These are phyloP conservation scores for Malbranchea cinnamomea DNA, from an alignment of 2,329 filamentous ascomycete genomes.

Conservation along the genomic window DNA sequence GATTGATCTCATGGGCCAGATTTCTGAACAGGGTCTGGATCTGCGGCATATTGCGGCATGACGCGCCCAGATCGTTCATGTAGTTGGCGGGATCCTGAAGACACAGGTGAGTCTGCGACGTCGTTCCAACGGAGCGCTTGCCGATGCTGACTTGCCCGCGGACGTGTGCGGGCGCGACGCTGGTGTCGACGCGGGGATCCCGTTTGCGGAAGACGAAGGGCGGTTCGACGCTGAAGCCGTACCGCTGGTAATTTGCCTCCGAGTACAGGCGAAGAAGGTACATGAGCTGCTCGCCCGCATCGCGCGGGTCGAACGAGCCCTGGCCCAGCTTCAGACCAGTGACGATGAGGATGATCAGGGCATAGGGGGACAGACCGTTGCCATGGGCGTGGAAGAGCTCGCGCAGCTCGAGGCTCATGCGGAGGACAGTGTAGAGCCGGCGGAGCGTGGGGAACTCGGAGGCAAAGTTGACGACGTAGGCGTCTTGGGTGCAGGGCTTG, in stretches of 20 bases:
- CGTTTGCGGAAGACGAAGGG: constrained; percentile 29
- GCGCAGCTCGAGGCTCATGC: constrained; percentile 36
- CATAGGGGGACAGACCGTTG: constrained; percentile 39
- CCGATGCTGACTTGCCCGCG: constrained; percentile 27
- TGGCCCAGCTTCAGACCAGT: constrained; percentile 35
- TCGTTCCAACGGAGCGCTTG: constrained; percentile 19
- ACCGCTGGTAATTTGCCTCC: constrained; percentile 29
- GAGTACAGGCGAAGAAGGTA: constrained; percentile 36
- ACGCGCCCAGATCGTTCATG: constrained; percentile 41
- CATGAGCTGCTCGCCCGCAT: constrained; percentile 31
- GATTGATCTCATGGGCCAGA: constrained; percentile 15
- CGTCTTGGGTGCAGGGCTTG: constrained; percentile 23
- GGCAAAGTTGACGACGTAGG: constrained; percentile 33
- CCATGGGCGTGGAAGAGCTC: constrained; percentile 32
- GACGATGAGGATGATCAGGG: constrained; percentile 42
- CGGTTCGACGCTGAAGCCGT: constrained; percentile 37
- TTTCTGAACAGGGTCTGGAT: constrained; percentile 30
- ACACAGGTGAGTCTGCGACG: constrained; percentile 30
- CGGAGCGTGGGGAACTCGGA: constrained; percentile 35
- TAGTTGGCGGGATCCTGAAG: constrained; percentile 46
- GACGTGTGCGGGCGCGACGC: constrained; percentile 11
- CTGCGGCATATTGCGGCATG: constrained; percentile 34
- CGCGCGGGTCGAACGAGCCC: constrained; percentile 17
- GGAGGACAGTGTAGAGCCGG: constrained; percentile 35
- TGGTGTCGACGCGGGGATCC: neutral